Evolutionary conservation across 768 basidiomycete species (phyloP), one percentile per base, ranked within the genome.

Genomic region (Gloeostereum incarnatum): DNA sequence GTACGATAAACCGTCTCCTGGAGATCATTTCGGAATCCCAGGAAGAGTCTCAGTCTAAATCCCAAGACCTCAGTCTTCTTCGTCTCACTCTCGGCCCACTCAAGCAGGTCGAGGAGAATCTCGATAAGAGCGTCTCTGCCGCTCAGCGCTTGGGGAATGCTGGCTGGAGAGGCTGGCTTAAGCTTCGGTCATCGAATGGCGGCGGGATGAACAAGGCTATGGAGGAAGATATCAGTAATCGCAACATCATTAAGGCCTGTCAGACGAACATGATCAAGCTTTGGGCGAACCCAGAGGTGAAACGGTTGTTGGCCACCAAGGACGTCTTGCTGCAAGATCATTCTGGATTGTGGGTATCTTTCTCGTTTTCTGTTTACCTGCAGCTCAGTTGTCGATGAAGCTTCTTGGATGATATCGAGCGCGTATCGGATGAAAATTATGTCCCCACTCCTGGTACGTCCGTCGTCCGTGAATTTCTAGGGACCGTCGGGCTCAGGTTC

Each of bases 291-390:
- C 44, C 49, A 1, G 52, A 48, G 14, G 68, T 80, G 2, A 71
- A 68, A 43, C 52, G 57, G 2, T 54, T 55, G 18, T 52, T 81
- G 29, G 49, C 46, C 29, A 53, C 58, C 13, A 62, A 66, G 31
- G 65, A 67, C 5, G 66, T 79, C 25, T 47, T 50, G 7, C 58
- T 78, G 35, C 62, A 73, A 50, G 73, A 77, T 37, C 75, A 77
- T 45, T 67, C 74, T 20, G 73, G 75, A 36, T 81, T 78, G 78
- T 80, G 45, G 53, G 76, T 71, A 7, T 24, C 39, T n/a, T n/a
- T 41, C 25, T 24, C 35, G 35, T 38, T 31, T 35, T 13, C 14
- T 32, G 20, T 18, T 27, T 25, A 45, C 9, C 36, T 9, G 25
- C 10, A 24, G 19, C 3, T 20, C 20, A 27, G 26, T 20, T 36